Evolutionary conservation across 768 basidiomycete genomes (phyloP), one percentile per base, ranked within the genome.

Genomic region (Daedaleopsis sinensis): DNA sequence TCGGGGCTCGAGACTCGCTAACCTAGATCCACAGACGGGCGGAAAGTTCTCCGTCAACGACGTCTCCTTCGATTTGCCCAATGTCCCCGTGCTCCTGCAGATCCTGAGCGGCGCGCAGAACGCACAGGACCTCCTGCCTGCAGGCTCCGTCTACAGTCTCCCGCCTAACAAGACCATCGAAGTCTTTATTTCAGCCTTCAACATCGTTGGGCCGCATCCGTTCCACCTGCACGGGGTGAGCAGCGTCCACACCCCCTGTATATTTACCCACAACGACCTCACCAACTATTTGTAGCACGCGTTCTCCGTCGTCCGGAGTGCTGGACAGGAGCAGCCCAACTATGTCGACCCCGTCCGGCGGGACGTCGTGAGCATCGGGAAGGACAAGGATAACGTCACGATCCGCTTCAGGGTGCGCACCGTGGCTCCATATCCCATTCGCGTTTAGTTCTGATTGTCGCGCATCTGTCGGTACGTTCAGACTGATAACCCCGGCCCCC

Each of bases 71-170:
- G 52, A 56, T 3, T 70, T 78, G 1, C 82, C 82, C 0, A 73
- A 69, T n/a, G 74, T 76, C 0, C 83, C 83, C 0, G 80, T 81
- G 3, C 70, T 85, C 8, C 74, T 84, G 13, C 82, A 84, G 63
- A 80, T 84, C 50, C 61, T 84, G 23, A 81, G 78, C 60, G 82
- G 82, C 10, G 72, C 76, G 1, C 71, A 73, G n/a, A 63, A 58
- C 1, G 77, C 80, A 0, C 71, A 77, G 36, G 75, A 78, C 42
- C 64, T 85, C 21, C 50, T 77, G 66, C 66, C 80, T 71, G 32
- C 69, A 0, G 83, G 81, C 9, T 73, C 73, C 16, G 74, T 86
- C 11, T 81, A 79, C 60, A 60, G 72, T 6, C 70, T 87, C 18
- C 82, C 83, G 0, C 71, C 70, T 12, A 80, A 84, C 63, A 78